Percentiles rank a stretch among this genome's conserved stretches.
phyloP scores from a whole-genome alignment of 305 asterid genomes.

The Fraxinus nigra region DNA sequence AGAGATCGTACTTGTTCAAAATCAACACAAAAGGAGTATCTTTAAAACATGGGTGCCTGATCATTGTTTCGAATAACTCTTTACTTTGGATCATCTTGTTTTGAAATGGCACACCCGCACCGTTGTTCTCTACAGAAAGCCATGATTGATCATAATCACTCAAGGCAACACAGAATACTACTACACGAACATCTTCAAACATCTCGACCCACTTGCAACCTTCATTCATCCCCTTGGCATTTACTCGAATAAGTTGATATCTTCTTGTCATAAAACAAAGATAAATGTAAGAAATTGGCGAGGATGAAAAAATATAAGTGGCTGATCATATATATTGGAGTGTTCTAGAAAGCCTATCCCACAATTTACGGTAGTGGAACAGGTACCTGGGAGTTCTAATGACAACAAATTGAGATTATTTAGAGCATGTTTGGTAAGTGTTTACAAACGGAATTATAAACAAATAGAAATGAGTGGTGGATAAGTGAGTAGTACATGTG shows the following conservation, averaged over 20 bases:
- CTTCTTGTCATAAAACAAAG: constrained; percentile 30
- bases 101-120: constrained; percentile 36
- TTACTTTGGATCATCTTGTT: constrained; percentile 87
- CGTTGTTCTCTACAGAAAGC: constrained; percentile 40
- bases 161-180: constrained; percentile 71
- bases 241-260: constrained; percentile 85
- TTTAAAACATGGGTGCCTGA: constrained; percentile 71
- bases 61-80: constrained; percentile 69
- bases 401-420: background rate
- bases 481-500: background rate
- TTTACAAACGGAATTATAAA: background rate
- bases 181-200: constrained; percentile 91
- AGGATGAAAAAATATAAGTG: background rate
- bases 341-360: background rate
- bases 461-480: background rate
- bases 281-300: background rate
- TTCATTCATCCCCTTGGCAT: constrained; percentile 78
- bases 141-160: constrained; percentile 80
- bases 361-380: background rate
- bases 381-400: background rate
- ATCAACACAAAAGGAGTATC: constrained; percentile 74
- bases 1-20: constrained; percentile 77
- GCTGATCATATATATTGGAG: background rate
- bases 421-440: background rate
- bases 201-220: constrained; percentile 97